Base-by-base conservation (phyloP, 2,329 filamentous ascomycete species). In the Hypoxylon sp. region DNA sequence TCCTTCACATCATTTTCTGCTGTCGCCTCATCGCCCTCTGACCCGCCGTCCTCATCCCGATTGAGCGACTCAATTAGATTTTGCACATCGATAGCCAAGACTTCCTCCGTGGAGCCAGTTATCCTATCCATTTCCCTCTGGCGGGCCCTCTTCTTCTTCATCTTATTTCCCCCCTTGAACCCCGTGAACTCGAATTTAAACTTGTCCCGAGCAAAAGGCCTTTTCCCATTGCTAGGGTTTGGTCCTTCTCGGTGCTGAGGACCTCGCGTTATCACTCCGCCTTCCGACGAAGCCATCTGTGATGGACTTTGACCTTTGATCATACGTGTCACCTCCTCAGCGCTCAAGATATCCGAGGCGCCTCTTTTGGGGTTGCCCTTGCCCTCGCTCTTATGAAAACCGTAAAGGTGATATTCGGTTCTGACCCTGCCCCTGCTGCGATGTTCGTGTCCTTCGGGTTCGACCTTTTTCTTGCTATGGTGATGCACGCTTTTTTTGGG, bases 31-130 rank as follows among this genome's bases (percentile, higher is more conserved):
- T 44, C 39, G 3, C 35, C 35, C n/a, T 44, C 77, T 1, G 66
- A 67, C n/a, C 69, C 76, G 3, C 71, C 75, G 4, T 73, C 69
- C 7, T 78, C 77, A 6, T 78, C 76, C 39, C 70, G 70, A 13
- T 75, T 71, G 32, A 86, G 79, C 47, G 80, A 82, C 53, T 78
- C 82, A 50, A 88, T 79, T 24, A 91, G 79, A 2, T 83, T 82
- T 56, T 88, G 82, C 51, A 93, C 84, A 75, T 93, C 91, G 54
- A 85, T 79, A 53, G 86, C 81, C 50, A 93, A 82, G 51, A 93
- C 88, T 75, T 93, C 89, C 67, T 93, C 91, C 19, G 84, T 83
- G 0, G 89, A 88, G 7, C 88, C 90, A 68, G 87, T 87, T 46
- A 86, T 87, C 68, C 86, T 90, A 72, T 87, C 86, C 69, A 85